These are phyloP conservation scores for Ogataea naganishii DNA, from an alignment of 805 yeast species.

Conservation along the genomic window DNA sequence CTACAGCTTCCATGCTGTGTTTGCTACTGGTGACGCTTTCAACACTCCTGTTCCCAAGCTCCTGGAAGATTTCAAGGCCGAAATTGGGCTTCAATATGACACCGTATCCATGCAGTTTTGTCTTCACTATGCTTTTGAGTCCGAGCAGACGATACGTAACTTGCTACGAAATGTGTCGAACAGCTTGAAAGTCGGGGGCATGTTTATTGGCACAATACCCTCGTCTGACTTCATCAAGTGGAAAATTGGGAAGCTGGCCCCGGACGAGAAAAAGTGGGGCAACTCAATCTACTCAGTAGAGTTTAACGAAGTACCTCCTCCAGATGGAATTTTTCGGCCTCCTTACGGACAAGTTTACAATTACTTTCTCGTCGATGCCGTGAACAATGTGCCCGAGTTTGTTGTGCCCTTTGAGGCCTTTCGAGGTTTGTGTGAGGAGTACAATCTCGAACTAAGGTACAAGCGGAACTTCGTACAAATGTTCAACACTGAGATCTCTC, in stretches of 20 bases:
- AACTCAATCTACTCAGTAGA: constrained; percentile 75
- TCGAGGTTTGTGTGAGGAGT: constrained; percentile 76
- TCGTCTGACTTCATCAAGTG: constrained; percentile 75
- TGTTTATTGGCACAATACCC: constrained; percentile 90
- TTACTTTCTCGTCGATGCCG: constrained; percentile 84
- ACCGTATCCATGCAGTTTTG: constrained; percentile 87
- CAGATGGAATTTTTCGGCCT: constrained; percentile 59
- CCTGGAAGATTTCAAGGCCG: constrained; percentile 53
- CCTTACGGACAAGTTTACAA: constrained; percentile 81
- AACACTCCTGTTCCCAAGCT: constrained; percentile 59
- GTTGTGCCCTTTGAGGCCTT: constrained; percentile 91
- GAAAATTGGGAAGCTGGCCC: constrained; percentile 44
- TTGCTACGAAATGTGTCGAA: constrained; percentile 68
- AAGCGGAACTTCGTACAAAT: constrained; percentile 75
- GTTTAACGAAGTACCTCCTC: constrained; percentile 74
- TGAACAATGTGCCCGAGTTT: constrained; percentile 93
- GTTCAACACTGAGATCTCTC: constrained; percentile 72
- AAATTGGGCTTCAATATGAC: constrained; percentile 74
- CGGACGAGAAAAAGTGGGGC: constrained; percentile 66
- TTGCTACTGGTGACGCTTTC: constrained; percentile 91
- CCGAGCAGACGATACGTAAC: constrained; percentile 69
- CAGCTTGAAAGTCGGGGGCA: constrained; percentile 74
- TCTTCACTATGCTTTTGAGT: constrained; percentile 88
- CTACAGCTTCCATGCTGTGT: constrained; percentile 43
- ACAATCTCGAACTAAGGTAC: constrained; percentile 61